Percentiles rank a stretch among this genome's conserved stretches.
These are phyloP conservation scores for Trichoderma afroharzianum DNA, from an alignment of 2,329 filamentous ascomycete species.

Conservation along the genomic window DNA sequence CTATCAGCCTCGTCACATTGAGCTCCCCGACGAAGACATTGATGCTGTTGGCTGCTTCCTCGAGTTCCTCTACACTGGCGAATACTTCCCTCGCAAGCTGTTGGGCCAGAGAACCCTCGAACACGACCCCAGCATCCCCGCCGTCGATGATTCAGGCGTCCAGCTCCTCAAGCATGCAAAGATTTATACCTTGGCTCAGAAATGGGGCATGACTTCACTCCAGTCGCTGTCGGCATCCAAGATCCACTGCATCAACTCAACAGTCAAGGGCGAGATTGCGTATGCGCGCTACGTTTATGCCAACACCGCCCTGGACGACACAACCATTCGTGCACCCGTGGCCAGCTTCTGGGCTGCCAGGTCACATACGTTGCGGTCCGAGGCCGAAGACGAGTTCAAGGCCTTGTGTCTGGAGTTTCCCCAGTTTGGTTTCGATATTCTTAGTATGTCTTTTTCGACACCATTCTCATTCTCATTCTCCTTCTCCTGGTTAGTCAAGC, in stretches of 20 bases:
- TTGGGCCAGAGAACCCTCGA: slow-evolving; percentile 65
- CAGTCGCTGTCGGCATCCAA: slow-evolving; percentile 79
- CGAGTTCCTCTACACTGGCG: slow-evolving; percentile 40
- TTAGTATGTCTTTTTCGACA: slow-evolving; percentile 53
- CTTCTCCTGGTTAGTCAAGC: background rate
- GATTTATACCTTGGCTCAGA: slow-evolving; percentile 84
- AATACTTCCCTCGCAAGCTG: slow-evolving; percentile 69
- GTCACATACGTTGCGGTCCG: slow-evolving; percentile 75
- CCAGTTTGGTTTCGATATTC: slow-evolving; percentile 88
- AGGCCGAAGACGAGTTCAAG: slow-evolving; percentile 83
- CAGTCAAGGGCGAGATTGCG: slow-evolving; percentile 82
- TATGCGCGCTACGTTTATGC: slow-evolving; percentile 90
- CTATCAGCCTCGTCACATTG: slow-evolving; percentile 58
- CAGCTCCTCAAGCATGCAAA: slow-evolving; percentile 86
- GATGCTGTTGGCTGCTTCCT: slow-evolving; percentile 39
- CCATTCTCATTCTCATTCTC: background rate
- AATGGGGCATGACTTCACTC: slow-evolving; percentile 64
- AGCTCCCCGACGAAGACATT: slow-evolving; percentile 48
- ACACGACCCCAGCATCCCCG: slow-evolving; percentile 59
- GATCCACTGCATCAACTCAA: slow-evolving; percentile 87
- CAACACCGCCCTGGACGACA: slow-evolving; percentile 66
- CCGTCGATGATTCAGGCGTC: slow-evolving; percentile 71
- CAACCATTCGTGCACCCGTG: slow-evolving; percentile 72
- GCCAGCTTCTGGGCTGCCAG: slow-evolving; percentile 88
- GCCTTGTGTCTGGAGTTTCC: slow-evolving; percentile 82